phyloP scores from a whole-genome alignment of 495 filamentous ascomycete species.

The Aspergillus heteromorphus region DNA sequence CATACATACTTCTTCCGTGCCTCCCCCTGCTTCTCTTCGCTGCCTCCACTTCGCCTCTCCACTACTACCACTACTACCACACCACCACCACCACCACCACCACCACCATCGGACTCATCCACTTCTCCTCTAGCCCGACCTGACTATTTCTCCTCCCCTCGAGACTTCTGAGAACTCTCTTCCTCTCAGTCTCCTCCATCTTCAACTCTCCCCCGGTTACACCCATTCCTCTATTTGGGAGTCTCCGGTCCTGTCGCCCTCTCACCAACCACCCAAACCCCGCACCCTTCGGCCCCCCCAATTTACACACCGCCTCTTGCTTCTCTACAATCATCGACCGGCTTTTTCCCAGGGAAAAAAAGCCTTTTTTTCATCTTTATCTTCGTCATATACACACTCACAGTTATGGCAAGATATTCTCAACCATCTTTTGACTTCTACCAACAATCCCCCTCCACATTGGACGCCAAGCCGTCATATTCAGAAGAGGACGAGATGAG shows the following conservation, averaged over 20 bases:
- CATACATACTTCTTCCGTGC: constrained; percentile 12
- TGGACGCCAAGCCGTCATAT: constrained; percentile 58
- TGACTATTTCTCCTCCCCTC: constrained; percentile 5
- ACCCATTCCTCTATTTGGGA: constrained; percentile 1
- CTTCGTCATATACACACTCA: constrained; percentile 24
- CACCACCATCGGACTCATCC: constrained; percentile 6
- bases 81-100: too few relatives aligned
- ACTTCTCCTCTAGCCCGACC: constrained; percentile 6
- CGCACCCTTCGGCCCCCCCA: constrained; percentile 7
- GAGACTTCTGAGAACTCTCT: not conserved
- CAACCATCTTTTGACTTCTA: constrained; percentile 53
- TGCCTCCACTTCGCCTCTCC: constrained; percentile 14
- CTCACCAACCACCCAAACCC: constrained; percentile 14
- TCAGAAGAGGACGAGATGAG: constrained; percentile 77
- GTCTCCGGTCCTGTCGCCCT: not conserved
- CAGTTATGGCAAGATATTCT: constrained; percentile 41
- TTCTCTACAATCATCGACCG: not conserved
- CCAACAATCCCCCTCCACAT: constrained; percentile 53
- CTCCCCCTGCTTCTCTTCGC: constrained; percentile 9
- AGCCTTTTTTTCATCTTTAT: constrained; percentile 23
- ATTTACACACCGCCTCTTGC: constrained; percentile 20
- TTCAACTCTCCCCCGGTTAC: constrained; percentile 1
- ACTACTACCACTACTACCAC: constrained; percentile 16
- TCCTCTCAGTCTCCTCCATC: constrained; percentile 8
- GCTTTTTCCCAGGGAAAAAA: constrained; percentile 10